phyloP scores from a whole-genome alignment of 768 basidiomycete species.

The Cantharellus anzutake region DNA sequence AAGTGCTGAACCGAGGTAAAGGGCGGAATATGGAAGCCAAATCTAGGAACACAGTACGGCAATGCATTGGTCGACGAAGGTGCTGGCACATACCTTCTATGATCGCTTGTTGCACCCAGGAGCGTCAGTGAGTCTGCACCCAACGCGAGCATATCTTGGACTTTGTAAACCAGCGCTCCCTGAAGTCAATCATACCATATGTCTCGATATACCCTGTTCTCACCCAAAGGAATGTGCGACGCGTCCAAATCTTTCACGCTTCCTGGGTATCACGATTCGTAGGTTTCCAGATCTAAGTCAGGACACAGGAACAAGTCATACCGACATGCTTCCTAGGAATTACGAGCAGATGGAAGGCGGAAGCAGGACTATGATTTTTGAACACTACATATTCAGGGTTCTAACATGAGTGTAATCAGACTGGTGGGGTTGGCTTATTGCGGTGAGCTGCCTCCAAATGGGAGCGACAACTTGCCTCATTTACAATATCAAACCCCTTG shows the following conservation, averaged over 20 bases:
- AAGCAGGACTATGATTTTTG: constrained; percentile 19
- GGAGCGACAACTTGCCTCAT: neutral
- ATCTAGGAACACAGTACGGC: constrained; percentile 19
- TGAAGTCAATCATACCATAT: no score
- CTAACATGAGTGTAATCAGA: constrained; percentile 9
- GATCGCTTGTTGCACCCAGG: constrained; percentile 20
- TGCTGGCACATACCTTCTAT: constrained; percentile 23
- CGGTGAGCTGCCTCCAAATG: no score
- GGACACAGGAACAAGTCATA: constrained; percentile 7
- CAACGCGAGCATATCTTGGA: constrained; percentile 28
- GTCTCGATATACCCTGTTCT: constrained; percentile 3
- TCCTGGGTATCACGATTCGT: constrained; percentile 13
- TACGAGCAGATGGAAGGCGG: constrained; percentile 20
- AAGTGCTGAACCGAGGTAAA: constrained; percentile 55
- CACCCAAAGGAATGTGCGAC: constrained; percentile 32
- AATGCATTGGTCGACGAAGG: neutral
- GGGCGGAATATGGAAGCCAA: constrained; percentile 72
- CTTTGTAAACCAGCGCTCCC: constrained; percentile 14
- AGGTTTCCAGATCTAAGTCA: neutral
- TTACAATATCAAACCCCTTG: neutral
- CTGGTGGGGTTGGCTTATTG: no score
- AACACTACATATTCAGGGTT: constrained; percentile 18
- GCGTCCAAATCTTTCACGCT: constrained; percentile 32
- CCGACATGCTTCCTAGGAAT: constrained; percentile 22
- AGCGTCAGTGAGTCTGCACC: constrained; percentile 35